Evolutionary conservation across 2,329 filamentous ascomycete species (phyloP).

Genomic region (Fusarium multiceps): DNA sequence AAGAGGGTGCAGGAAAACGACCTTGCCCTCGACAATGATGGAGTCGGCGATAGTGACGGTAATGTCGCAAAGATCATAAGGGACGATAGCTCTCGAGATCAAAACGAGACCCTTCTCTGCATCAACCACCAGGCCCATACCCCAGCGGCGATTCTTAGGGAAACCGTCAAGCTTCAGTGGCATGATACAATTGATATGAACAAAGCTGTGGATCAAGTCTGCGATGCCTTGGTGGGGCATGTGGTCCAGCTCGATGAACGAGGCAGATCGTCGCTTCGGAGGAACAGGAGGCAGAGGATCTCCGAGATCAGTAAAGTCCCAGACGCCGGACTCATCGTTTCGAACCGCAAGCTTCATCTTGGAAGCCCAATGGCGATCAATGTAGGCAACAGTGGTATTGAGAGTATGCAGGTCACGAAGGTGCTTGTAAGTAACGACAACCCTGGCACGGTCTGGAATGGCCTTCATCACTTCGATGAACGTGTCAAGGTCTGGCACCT

Average conservation of each 20-base stretch:
- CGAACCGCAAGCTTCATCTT: conserved; percentile 94
- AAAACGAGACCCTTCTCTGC: conserved; percentile 95
- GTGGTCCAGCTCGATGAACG: conserved; percentile 92
- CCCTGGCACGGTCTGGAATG: conserved; percentile 83
- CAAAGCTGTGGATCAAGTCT: conserved; percentile 93
- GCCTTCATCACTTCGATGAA: conserved; percentile 92
- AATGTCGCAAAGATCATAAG: conserved; percentile 96
- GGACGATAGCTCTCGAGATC: conserved; percentile 92
- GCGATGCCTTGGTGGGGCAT: conserved; percentile 90
- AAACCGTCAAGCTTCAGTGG: conserved; percentile 98
- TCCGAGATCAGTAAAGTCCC: conserved; percentile 91
- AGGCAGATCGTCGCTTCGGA: conserved; percentile 79
- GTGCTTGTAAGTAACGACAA: conserved; percentile 96
- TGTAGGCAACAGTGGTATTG: conserved; percentile 89
- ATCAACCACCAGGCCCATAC: conserved; percentile 97
- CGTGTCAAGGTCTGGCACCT: conserved; percentile 84
- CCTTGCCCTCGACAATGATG: conserved; percentile 91
- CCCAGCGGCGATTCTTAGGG: conserved; percentile 91
- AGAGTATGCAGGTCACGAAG: conserved; percentile 93
- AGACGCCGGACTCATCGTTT: conserved; percentile 89
- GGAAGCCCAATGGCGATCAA: conserved; percentile 94
- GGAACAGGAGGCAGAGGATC: conserved; percentile 81
- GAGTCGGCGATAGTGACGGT: conserved; percentile 96
- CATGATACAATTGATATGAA: conserved; percentile 92
- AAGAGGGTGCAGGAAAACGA: conserved; percentile 94